phyloP scores from a whole-genome alignment of 2,329 filamentous ascomycete genomes.

The Trichoderma breve region DNA sequence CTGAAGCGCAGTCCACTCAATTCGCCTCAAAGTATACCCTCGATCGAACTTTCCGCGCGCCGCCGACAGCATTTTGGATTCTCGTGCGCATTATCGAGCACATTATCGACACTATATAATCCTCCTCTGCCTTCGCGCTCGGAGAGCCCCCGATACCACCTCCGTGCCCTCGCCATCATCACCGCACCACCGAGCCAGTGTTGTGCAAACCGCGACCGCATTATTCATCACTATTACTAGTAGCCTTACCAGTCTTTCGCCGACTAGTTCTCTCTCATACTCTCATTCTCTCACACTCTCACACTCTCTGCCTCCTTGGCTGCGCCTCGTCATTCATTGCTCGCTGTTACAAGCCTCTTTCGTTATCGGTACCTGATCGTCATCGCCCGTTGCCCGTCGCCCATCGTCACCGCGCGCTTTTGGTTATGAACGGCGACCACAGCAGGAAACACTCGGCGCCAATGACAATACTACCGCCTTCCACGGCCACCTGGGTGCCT shows the following conservation, averaged over 20 bases:
- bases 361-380: not conserved
- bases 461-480: slow-evolving; percentile 3
- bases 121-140: slow-evolving; percentile 25
- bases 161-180: not conserved
- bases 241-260: not conserved
- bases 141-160: not conserved
- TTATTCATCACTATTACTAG: not conserved
- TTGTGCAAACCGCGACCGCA: not conserved
- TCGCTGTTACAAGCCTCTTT: not conserved
- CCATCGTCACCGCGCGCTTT: not conserved
- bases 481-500: not conserved
- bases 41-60: not conserved
- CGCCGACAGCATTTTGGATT: not conserved
- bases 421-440: slow-evolving; percentile 24
- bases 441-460: slow-evolving; percentile 22
- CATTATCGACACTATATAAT: slow-evolving; percentile 24
- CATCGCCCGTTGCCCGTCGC: not conserved
- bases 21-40: not conserved
- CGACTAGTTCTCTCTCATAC: not conserved
- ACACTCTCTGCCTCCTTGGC: not conserved
- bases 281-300: not conserved
- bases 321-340: not conserved
- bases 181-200: not conserved
- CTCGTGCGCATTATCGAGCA: not conserved
- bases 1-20: not conserved